Evolutionary conservation across 1,284 basidiomycete species (phyloP), one percentile per base, ranked within the genome.

Genomic region (Ganoderma sinense): DNA sequence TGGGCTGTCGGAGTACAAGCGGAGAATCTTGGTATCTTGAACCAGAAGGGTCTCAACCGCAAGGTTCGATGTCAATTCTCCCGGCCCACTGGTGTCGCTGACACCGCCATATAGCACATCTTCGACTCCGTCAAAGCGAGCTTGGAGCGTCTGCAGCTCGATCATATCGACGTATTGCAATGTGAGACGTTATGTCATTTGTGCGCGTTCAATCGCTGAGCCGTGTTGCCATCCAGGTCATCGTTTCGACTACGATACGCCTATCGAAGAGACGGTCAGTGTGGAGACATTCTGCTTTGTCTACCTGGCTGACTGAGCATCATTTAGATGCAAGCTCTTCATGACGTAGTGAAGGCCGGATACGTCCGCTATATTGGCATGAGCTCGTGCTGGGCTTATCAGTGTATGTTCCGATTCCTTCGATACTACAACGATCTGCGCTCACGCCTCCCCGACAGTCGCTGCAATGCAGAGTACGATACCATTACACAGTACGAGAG

Each of bases 111-210:
- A 13, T 23, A 85, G 84, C 78, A 84, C 43, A 85, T 86, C 68
- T 85, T 86, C 70, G 83, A 83, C 20, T 79, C 81, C 3, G 82
- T 86, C 67, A 82, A 85, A 70, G 77, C 71, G 8, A 84, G 83
- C 23, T 73, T 86, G 65, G 74, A 84, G 70, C 77, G 84, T 1
- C 79, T 85, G 7, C 79, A 81, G 48, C 69, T 84, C 3, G 85
- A 86, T 43, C 84, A 86, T 73, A 79, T 87, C 72, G 85, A 86
- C 70, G 72, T 86, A 5, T 76, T 83, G 3, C 82, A 84, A 73
- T 78, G 75, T 78, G 41, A 14, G 75, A 4, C 36, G 10, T 66
- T 23, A 4, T n/a, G 1, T 20, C 13, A 20, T 33, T 45, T 26
- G 1, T 36, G 18, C 10, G n/a, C n/a, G 2, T 18, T n/a, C n/a